Percentiles rank a stretch among this genome's conserved stretches.
Evolutionary conservation across 495 filamentous ascomycete genomes (phyloP).

Genomic region (Hypoxylon crocopeplum): DNA sequence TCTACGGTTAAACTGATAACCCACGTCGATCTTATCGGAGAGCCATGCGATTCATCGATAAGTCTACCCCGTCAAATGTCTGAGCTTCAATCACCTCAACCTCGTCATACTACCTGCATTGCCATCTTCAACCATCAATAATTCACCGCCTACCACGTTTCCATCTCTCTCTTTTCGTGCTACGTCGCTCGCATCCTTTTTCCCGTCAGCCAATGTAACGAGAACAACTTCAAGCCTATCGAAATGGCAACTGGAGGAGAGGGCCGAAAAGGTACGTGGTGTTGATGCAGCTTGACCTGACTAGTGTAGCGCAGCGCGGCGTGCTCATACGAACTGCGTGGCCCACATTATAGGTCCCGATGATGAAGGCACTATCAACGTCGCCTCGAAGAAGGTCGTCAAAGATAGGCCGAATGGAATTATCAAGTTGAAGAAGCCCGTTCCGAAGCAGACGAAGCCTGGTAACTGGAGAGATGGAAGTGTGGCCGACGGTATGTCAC

Average conservation of each 20-base stretch:
- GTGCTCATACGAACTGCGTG: constrained; percentile 13
- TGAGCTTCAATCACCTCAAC: constrained; percentile 25
- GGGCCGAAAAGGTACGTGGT: constrained; percentile 30
- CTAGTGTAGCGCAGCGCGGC: constrained; percentile 14
- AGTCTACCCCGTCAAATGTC: background rate
- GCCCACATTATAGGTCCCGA: constrained; percentile 43
- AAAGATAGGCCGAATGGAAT: constrained; percentile 57
- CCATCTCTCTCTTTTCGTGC: constrained; percentile 7
- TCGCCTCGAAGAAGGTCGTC: constrained; percentile 69
- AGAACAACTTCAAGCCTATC: constrained; percentile 8
- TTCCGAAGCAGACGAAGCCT: constrained; percentile 62
- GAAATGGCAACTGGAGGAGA: constrained; percentile 33
- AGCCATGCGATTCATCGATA: constrained; percentile 1
- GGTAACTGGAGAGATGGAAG: constrained; percentile 63
- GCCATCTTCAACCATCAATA: constrained; percentile 15
- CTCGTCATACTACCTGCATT: too few species aligned
- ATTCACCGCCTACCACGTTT: background rate
- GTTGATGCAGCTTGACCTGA: background rate
- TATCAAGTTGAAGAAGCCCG: constrained; percentile 72
- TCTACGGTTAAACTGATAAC: constrained; percentile 16
- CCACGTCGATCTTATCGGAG: background rate
- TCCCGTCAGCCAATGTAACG: constrained; percentile 19
- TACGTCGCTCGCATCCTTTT: background rate
- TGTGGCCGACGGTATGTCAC: constrained; percentile 60
- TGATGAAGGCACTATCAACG: constrained; percentile 63